Evolutionary conservation across 225 moss, liverwort and hornwort species (phyloP).

Genomic region (Sphagnum contortum): DNA sequence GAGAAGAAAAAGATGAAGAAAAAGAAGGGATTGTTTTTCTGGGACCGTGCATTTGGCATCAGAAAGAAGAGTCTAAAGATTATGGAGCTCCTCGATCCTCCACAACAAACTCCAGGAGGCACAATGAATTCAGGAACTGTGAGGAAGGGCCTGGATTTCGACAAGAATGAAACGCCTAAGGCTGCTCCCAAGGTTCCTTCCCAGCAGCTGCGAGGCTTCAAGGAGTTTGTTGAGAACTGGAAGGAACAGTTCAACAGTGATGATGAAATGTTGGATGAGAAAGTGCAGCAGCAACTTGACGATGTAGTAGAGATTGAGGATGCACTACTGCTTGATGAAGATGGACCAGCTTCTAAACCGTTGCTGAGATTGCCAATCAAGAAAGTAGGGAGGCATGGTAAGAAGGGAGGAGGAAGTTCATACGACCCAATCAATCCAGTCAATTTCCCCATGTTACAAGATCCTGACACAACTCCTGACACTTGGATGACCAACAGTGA

Average conservation of each 20-base stretch:
- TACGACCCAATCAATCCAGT: conserved; percentile 76
- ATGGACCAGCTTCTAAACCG: conserved; percentile 27
- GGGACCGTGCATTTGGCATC: conserved; percentile 50
- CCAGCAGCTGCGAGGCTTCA: conserved; percentile 39
- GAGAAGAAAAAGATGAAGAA: conserved; percentile 18
- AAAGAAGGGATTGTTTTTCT: conserved; percentile 37
- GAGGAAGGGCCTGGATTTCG: no score
- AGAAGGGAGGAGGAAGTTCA: conserved; percentile 16
- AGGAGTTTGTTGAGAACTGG: conserved; percentile 45
- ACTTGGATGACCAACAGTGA: conserved; percentile 82
- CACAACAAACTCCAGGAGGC: conserved; percentile 9
- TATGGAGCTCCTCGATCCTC: conserved; percentile 1
- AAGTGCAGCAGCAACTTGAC: conserved; percentile 59
- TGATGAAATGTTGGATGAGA: conserved; percentile 71
- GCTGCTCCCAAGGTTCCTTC: conserved; percentile 35
- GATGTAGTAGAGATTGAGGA: conserved; percentile 75
- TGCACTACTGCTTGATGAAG: conserved; percentile 63
- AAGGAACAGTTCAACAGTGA: conserved; percentile 67
- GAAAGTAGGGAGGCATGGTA: conserved; percentile 25
- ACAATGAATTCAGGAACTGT: conserved; percentile 5
- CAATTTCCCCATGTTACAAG: conserved; percentile 81
- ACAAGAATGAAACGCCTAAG: background rate
- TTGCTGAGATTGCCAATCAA: conserved; percentile 11
- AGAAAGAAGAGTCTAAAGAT: conserved; percentile 27
- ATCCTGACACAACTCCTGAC: conserved; percentile 75